phyloP scores from a whole-genome alignment of 139 green algal species.

The Chlamydomonas incerta region DNA sequence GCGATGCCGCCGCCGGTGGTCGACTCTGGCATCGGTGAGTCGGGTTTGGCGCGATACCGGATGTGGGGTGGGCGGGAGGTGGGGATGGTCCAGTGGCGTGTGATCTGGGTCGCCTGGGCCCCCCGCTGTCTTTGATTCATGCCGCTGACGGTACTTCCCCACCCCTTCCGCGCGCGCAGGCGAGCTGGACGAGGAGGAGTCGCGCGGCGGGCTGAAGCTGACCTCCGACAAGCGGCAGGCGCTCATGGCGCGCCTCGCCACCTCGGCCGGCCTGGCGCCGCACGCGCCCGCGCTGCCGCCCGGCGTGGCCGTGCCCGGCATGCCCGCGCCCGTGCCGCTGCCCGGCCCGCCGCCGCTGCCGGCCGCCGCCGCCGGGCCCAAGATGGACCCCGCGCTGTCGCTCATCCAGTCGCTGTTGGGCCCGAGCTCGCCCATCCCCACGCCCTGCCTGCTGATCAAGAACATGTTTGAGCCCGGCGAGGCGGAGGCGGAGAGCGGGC shows the following conservation, averaged over 20 bases:
- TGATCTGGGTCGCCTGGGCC: too few relatives aligned
- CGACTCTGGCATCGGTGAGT: constrained; percentile 25
- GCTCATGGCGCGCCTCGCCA: constrained; percentile 91
- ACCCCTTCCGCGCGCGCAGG: constrained; percentile 39
- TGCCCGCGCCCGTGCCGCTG: not conserved
- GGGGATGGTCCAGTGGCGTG: too few relatives aligned
- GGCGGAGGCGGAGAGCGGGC: constrained; percentile 73
- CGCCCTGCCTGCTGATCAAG: constrained; percentile 93
- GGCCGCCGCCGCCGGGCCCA: constrained; percentile 16
- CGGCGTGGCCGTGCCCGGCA: not conserved
- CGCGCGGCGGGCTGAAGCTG: constrained; percentile 77
- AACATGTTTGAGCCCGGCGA: constrained; percentile 94
- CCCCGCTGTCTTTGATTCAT: too few relatives aligned
- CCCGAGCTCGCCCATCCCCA: constrained; percentile 90
- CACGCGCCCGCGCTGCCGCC: constrained; percentile 30
- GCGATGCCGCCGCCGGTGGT: not conserved
- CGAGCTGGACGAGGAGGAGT: constrained; percentile 71
- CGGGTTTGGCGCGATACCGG: not conserved
- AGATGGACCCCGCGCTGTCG: constrained; percentile 21
- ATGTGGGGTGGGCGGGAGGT: too few relatives aligned
- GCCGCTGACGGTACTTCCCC: too few relatives aligned
- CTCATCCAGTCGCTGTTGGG: constrained; percentile 88
- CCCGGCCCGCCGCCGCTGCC: constrained; percentile 3
- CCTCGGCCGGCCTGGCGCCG: constrained; percentile 65
- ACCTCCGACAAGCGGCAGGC: constrained; percentile 75